Evolutionary conservation across 1,284 basidiomycete species (phyloP).

Genomic region (Phylloporus gajari): DNA sequence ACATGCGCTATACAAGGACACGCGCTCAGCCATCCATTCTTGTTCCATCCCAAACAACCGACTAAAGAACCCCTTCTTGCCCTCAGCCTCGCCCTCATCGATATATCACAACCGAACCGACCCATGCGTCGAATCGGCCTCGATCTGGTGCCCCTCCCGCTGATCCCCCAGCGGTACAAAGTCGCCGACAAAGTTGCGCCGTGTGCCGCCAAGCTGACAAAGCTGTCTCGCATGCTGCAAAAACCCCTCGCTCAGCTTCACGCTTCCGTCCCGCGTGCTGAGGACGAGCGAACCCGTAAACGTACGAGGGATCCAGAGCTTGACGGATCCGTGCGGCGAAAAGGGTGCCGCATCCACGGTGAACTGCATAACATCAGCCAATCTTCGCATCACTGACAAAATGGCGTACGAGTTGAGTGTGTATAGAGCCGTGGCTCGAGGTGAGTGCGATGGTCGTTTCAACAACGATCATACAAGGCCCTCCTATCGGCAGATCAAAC

Average conservation of each 20-base stretch:
- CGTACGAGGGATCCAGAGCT: slow-evolving; percentile 30
- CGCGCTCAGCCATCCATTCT: too few species aligned
- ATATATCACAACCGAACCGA: slow-evolving; percentile 33
- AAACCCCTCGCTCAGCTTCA: slow-evolving; percentile 24
- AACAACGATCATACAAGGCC: too few species aligned
- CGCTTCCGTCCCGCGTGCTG: slow-evolving; percentile 28
- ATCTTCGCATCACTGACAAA: too few species aligned
- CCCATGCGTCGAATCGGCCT: slow-evolving; percentile 20
- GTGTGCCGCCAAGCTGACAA: slow-evolving; percentile 25
- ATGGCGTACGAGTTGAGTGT: too few species aligned
- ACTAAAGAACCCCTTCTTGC: slow-evolving; percentile 22
- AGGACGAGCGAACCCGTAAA: slow-evolving; percentile 37
- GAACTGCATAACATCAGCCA: too few species aligned
- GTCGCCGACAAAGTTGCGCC: slow-evolving; percentile 37
- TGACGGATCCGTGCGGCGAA: slow-evolving; percentile 24
- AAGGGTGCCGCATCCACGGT: slow-evolving; percentile 21
- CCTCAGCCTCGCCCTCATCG: too few species aligned
- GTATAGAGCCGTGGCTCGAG: too few species aligned
- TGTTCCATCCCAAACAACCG: slow-evolving; percentile 26
- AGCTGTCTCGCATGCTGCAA: slow-evolving; percentile 27
- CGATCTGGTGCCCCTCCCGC: slow-evolving; percentile 28
- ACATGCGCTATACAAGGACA: too few species aligned
- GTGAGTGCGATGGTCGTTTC: too few species aligned
- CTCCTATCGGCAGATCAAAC: too few species aligned
- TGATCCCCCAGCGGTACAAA: slow-evolving; percentile 21